These are phyloP conservation scores for Fusarium redolens DNA, from an alignment of 2,329 filamentous ascomycete genomes.

Conservation along the genomic window DNA sequence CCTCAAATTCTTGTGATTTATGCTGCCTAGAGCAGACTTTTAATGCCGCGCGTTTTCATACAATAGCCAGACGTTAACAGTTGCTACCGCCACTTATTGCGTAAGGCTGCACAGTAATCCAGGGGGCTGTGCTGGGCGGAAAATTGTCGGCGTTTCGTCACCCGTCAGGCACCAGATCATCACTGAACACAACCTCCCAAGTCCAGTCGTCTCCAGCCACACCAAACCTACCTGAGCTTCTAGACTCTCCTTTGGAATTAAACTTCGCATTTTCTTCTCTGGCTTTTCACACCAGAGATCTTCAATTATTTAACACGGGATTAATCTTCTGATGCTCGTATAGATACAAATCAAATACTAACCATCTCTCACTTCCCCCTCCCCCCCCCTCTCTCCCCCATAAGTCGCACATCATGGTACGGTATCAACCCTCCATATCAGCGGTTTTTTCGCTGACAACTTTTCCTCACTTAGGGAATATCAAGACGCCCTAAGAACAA, in stretches of 20 bases:
- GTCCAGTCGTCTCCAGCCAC: conserved; percentile 43
- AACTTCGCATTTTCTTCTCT: conserved; percentile 40
- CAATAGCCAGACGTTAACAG: conserved; percentile 5
- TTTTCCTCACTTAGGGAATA: conserved; percentile 49
- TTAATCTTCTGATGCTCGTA: conserved; percentile 43
- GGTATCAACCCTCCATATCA: conserved; percentile 30
- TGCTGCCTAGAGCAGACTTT: conserved; percentile 17
- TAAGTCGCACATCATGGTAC: conserved; percentile 49
- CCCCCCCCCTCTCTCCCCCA: conserved; percentile 28
- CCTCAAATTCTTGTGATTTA: background rate
- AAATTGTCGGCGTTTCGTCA: conserved; percentile 53
- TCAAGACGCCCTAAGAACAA: conserved; percentile 57
- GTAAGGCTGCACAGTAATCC: conserved; percentile 43
- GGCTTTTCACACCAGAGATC: conserved; percentile 18
- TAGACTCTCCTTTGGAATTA: conserved; percentile 35
- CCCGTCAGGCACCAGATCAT: conserved; percentile 50
- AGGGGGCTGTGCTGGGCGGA: conserved; percentile 49
- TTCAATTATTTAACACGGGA: conserved; percentile 15
- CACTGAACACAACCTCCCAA: conserved; percentile 39
- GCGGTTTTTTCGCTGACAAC: conserved; percentile 27
- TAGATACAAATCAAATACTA: conserved; percentile 32
- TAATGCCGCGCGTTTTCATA: conserved; percentile 28
- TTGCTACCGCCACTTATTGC: conserved; percentile 39
- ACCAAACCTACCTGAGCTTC: conserved; percentile 40
- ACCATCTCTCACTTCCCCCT: conserved; percentile 24